phyloP scores from a whole-genome alignment of 495 filamentous ascomycete species.

The Clohesyomyces aquaticus region DNA sequence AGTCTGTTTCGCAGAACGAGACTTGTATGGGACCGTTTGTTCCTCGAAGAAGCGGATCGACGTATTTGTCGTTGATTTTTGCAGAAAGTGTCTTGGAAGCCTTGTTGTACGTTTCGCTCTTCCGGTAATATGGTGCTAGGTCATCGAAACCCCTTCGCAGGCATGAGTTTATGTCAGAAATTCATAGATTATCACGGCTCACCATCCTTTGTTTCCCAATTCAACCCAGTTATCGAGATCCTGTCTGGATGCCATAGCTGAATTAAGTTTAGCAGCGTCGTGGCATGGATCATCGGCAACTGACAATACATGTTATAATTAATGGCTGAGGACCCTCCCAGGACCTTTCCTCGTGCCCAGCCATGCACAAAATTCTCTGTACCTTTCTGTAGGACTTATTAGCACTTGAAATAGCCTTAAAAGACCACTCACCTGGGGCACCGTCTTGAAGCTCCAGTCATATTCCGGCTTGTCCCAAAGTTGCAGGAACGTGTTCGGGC shows the following conservation, averaged over 20 bases:
- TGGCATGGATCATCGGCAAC: too few relatives aligned
- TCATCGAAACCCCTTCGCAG: slow-evolving; percentile 51
- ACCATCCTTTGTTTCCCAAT: slow-evolving; percentile 58
- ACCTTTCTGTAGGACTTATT: slow-evolving; percentile 25
- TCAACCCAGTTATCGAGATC: slow-evolving; percentile 58
- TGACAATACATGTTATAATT: slow-evolving; percentile 59
- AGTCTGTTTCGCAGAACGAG: slow-evolving; percentile 31
- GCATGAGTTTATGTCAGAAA: background rate
- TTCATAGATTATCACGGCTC: background rate
- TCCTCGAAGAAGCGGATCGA: slow-evolving; percentile 28
- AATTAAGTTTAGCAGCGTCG: too few relatives aligned
- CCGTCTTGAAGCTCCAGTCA: slow-evolving; percentile 59
- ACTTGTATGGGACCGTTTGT: slow-evolving; percentile 32
- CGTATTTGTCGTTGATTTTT: slow-evolving; percentile 31
- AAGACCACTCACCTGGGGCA: slow-evolving; percentile 50
- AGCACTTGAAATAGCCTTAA: background rate
- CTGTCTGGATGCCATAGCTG: slow-evolving; percentile 48
- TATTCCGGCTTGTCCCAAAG: slow-evolving; percentile 50
- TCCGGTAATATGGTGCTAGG: slow-evolving; percentile 53
- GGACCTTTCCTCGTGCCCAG: slow-evolving; percentile 55
- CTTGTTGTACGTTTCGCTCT: slow-evolving; percentile 52
- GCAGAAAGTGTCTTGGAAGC: slow-evolving; percentile 41
- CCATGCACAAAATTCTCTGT: slow-evolving; percentile 33
- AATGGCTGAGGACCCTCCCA: slow-evolving; percentile 62
- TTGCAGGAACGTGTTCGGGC: slow-evolving; percentile 49